Evolutionary conservation across 1,284 basidiomycete genomes (phyloP).

Genomic region (Mycena citricolor): DNA sequence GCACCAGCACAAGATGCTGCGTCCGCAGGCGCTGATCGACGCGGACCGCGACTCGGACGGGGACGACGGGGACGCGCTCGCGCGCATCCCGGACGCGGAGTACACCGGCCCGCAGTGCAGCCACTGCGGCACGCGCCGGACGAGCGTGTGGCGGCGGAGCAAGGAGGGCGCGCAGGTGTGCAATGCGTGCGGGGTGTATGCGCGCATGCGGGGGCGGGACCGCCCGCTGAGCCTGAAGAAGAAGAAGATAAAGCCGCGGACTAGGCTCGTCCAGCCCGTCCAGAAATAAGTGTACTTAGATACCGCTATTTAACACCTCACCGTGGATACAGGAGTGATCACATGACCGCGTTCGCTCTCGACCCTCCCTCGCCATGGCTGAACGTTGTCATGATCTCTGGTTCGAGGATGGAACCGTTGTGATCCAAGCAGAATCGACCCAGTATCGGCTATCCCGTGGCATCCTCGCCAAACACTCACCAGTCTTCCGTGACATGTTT

Average conservation of each 20-base stretch:
- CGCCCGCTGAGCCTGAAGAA: constrained; percentile 18
- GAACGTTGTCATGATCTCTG: too few species aligned
- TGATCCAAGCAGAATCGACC: constrained; percentile 11
- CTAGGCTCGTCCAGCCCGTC: constrained; percentile 12
- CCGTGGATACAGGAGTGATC: too few species aligned
- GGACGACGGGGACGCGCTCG: background rate
- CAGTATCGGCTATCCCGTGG: constrained; percentile 20
- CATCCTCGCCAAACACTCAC: constrained; percentile 13
- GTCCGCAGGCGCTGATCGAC: constrained; percentile 16
- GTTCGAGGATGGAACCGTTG: too few species aligned
- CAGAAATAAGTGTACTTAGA: too few species aligned
- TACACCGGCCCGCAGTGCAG: background rate
- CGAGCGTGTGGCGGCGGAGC: background rate
- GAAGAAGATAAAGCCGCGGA: constrained; percentile 24
- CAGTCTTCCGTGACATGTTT: constrained; percentile 21
- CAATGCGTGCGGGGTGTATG: constrained; percentile 16
- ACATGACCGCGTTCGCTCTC: too few species aligned
- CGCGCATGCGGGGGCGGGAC: constrained; percentile 19
- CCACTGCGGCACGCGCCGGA: background rate
- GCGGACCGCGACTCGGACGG: constrained; percentile 4
- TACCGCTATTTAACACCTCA: too few species aligned
- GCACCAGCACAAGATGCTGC: constrained; percentile 6
- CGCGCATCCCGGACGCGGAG: background rate
- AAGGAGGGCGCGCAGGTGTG: background rate
- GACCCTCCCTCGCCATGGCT: too few species aligned